A percentile compares a stretch with the other conserved stretches of the same genome.
phyloP scores from a whole-genome alignment of 345 rosid species.

The Pseudoturritis turrita region DNA sequence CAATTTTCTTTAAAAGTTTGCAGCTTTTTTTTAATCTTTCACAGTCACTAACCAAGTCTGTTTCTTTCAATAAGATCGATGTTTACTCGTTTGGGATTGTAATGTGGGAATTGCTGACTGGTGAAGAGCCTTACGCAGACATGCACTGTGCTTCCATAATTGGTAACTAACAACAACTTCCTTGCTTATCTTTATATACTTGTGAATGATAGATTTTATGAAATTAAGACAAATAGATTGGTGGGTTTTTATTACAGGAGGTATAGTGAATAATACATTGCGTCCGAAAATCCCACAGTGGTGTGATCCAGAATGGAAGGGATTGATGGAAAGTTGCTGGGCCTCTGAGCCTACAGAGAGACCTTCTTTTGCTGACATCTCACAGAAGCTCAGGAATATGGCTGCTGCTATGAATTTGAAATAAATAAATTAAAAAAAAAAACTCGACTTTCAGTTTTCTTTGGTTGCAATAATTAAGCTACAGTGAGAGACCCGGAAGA shows the following conservation, averaged over 20 bases:
- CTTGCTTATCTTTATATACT: neutral
- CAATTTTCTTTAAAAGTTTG: neutral
- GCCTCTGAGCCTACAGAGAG: slow-evolving; percentile 81
- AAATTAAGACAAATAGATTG: neutral
- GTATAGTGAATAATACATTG: slow-evolving; percentile 85
- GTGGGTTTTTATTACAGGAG: slow-evolving; percentile 46
- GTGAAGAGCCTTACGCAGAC: slow-evolving; percentile 91
- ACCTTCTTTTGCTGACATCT: slow-evolving; percentile 89
- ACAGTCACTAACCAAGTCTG: neutral
- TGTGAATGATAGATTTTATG: neutral
- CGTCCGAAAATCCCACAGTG: slow-evolving; percentile 92
- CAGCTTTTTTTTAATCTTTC: neutral
- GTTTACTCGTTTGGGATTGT: slow-evolving; percentile 97
- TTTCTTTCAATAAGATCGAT: slow-evolving; percentile 56
- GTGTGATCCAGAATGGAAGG: slow-evolving; percentile 99
- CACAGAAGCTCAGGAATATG: slow-evolving; percentile 88
- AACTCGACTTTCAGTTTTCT: neutral
- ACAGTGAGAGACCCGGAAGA: neutral
- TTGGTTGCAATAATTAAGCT: neutral
- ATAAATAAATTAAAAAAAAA: slow-evolving; percentile 25
- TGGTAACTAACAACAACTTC: slow-evolving; percentile 38
- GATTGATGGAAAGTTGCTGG: slow-evolving; percentile 92
- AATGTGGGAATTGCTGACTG: slow-evolving; percentile 98
- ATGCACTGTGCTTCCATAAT: slow-evolving; percentile 96
- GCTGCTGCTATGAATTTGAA: slow-evolving; percentile 92